Base-by-base conservation (phyloP, 345 rosid genomes). In the Eucalyptus guilfoylei region DNA sequence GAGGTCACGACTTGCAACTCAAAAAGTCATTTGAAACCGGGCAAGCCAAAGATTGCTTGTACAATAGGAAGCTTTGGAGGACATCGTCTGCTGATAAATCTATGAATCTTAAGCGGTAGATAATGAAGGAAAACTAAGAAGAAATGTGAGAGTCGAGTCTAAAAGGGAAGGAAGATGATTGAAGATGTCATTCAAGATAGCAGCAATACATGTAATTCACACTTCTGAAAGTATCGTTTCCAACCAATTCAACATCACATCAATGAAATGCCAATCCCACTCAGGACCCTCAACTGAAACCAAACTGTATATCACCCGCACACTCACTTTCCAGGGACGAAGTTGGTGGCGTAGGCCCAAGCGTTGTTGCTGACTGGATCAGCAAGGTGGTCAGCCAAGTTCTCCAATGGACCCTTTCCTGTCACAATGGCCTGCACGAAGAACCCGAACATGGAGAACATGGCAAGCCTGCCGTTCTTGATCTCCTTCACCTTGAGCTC, bases 401-500 rank as follows among this genome's bases (percentile, higher is more conserved):
- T 91, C 88, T 91, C 92, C 90, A 91, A 87, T 12, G 90, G 89
- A 1, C 90, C 91, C 87, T 90, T 90, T 37, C 91, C 90, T 6
- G 89, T 88, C 40, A 89, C 90, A 14, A 89, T 89, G 37, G 90
- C 90, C 67, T 89, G 90, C 87, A 89, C 86, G 48, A 86, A 89
- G 88, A 89, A 89, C 48, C 90, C 90, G 14, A 89, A 86, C 90
- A 89, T 91, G 23, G 90, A 91, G 89, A 91, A 87, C 90, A 91
- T 89, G 42, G 92, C 90, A 15, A 91, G 88, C 47, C 92, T 87
- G 7, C 91, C 92, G 44, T 89, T 91, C 89, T 91, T 91, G 72
- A 91, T 52, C 69, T 91, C 92, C 88, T 91, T 91, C n/a, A 90
- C 92, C 88, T 90, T 91, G 50, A 89, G 64, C 89, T 91, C 90